Base-by-base conservation (phyloP, 2,329 filamentous ascomycete species). In the Leptographium flavum region DNA sequence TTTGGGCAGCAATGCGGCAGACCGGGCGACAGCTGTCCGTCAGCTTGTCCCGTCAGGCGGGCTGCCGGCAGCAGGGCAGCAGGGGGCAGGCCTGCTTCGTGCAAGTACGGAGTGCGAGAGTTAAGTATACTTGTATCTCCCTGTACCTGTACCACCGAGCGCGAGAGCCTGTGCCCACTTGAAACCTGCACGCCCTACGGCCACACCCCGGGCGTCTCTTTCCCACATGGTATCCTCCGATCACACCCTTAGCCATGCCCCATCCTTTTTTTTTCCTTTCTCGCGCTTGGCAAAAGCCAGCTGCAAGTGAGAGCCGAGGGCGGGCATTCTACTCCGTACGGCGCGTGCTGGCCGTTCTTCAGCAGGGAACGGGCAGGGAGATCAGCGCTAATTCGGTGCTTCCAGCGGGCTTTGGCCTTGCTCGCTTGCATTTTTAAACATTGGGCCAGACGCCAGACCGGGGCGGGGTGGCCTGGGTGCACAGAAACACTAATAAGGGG, bases 401-500 rank as follows among this genome's bases (percentile, higher is more conserved):
- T 41, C 14, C 5, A 17, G 14, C 8, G 14, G 14, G n/a, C 6
- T n/a, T n/a, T 19, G 32, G 6, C 32, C 32, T 35, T 35, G 32
- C 25, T 32, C 6, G 17, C 23, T 15, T 28, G 38, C 21, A 15
- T 23, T 40, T 38, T 19, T 36, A 31, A 38, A 23, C 43, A 9
- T 21, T 31, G 28, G 28, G 14, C 8, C 28, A 14, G 8, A 30
- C 8, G 8, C 28, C 31, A 32, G 32, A 17, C 32, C 14, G 10
- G 32, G 8, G 32, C 32, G 32, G 32, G 32, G 25, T 27, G 25
- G 25, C 6, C 25, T 17, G 14, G 32, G n/a, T 6, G 15, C 31
- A 25, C 30, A 19, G n/a, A 45, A 38, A 39, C 27, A 32, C 31
- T 33, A 46, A 46, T 48, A 48, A 46, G 44, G 31, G 37, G 40